Base-by-base conservation (phyloP, 495 filamentous ascomycete species). In the Penicillium alfredii region DNA sequence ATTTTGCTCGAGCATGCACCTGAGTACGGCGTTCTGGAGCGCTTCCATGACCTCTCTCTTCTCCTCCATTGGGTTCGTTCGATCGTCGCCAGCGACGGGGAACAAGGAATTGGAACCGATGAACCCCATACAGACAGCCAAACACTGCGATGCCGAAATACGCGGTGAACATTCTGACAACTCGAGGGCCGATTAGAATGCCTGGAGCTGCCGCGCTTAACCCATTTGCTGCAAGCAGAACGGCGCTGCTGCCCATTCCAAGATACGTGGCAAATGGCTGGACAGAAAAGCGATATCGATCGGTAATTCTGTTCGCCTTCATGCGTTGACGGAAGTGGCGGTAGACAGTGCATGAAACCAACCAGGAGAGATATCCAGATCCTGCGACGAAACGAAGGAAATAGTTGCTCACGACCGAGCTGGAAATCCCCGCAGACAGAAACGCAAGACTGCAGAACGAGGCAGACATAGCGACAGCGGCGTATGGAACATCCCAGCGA, bases 141-240 rank as follows among this genome's bases (percentile, higher is more conserved):
- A 80, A 81, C 40, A 80, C 63, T 2, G 68, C 69, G 5, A 86
- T 61, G 8, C 78, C 74, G 38, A 78, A 66, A 34, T 85, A 84
- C 17, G 76, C 69, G 8, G 73, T 68, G 14, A 81, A 49, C 45
- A 80, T 72, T 30, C 69, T 63, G 21, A 30, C 17, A 6, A 15
- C 56, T 55, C 22, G 62, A 45, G 48, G 59, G 54, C 56, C 72
- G 71, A 34, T 63, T 52, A n/a, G 56, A 55, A 9, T 46, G 8
- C 32, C 44, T 4, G 56, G 53, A 30, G 71, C 69, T 43, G 72
- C 77, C 16, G 69, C 67, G 18, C 68, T 58, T 43, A 77, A 72
- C 0, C 75, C 73, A 34, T 77, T 77, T 44, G 72, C 49, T 3
- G 80, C 35, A 10, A 62, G 58, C 19, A 82, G 52, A 28, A 76